A percentile compares a stretch with the other conserved stretches of the same genome.
phyloP scores from a whole-genome alignment of 495 filamentous ascomycete species.

The Corynascus novoguineensis region DNA sequence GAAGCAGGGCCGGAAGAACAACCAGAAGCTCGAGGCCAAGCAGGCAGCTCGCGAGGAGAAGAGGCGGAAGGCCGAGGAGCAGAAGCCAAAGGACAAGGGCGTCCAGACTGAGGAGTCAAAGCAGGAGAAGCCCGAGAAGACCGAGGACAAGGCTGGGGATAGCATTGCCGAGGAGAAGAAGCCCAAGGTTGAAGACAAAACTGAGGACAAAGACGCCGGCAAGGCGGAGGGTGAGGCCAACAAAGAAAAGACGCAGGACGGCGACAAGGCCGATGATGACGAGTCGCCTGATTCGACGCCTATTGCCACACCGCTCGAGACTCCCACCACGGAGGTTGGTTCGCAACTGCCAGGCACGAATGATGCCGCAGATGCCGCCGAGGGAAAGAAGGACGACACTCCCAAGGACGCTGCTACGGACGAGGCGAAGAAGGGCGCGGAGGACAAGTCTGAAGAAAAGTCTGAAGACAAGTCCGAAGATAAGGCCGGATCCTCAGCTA shows the following conservation, averaged over 20 bases:
- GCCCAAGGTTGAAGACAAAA: constrained; percentile 12
- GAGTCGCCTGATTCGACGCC: constrained; percentile 21
- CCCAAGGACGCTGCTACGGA: neutral
- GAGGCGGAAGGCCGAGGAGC: constrained; percentile 37
- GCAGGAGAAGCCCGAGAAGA: constrained; percentile 29
- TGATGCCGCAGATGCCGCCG: constrained; percentile 4
- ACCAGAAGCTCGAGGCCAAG: constrained; percentile 34
- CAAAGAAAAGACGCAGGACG: too few species aligned
- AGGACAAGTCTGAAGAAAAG: constrained; percentile 14
- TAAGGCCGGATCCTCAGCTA: constrained; percentile 11
- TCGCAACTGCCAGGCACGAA: constrained; percentile 9
- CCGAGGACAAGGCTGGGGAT: constrained; percentile 12
- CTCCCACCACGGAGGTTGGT: constrained; percentile 26
- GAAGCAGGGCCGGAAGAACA: constrained; percentile 44
- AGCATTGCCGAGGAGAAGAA: constrained; percentile 25
- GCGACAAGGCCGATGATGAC: constrained; percentile 16
- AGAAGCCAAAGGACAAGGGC: constrained; percentile 36
- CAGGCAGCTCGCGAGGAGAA: constrained; percentile 34
- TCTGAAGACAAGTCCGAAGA: neutral
- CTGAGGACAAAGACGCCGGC: constrained; percentile 10
- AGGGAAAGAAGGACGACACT: constrained; percentile 10
- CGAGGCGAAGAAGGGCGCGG: neutral
- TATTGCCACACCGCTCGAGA: constrained; percentile 22
- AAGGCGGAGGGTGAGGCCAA: neutral
- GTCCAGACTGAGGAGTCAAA: constrained; percentile 31